Conservation (phyloP, 1,284 basidiomycete species). For the Chondrostereum purpureum region DNA sequence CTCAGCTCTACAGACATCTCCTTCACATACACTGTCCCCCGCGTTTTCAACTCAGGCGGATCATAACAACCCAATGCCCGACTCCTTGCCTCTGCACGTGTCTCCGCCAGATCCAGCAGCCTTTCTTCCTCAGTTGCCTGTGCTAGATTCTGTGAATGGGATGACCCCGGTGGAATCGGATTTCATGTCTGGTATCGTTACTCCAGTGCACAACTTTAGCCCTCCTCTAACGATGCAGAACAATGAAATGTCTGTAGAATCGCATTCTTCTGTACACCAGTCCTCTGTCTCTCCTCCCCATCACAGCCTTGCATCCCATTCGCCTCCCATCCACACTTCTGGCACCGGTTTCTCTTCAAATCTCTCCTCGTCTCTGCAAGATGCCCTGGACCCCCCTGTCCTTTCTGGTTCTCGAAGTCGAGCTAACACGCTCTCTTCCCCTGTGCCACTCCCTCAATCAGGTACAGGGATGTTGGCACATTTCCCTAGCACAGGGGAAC, state of each 20-base stretch:
- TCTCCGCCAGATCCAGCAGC: conserved; percentile 26
- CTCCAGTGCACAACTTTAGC: neutral
- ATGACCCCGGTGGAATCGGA: conserved; percentile 11
- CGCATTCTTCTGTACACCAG: conserved; percentile 26
- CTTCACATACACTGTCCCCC: conserved; percentile 26
- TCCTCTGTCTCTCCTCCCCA: conserved; percentile 33
- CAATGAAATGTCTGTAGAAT: conserved; percentile 14
- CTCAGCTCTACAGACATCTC: conserved; percentile 12
- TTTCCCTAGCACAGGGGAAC: neutral
- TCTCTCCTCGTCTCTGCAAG: conserved; percentile 40
- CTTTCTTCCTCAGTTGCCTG: conserved; percentile 35
- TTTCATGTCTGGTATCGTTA: neutral
- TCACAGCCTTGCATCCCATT: conserved; percentile 30
- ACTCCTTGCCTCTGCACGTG: conserved; percentile 31
- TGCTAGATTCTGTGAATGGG: conserved; percentile 22
- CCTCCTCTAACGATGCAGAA: neutral
- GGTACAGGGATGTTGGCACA: neutral
- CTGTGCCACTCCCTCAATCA: conserved; percentile 13
- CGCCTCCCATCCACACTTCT: conserved; percentile 33
- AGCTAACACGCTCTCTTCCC: conserved; percentile 28
- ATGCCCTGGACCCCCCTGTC: conserved; percentile 34
- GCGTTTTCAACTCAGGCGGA: conserved; percentile 35
- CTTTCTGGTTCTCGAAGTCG: conserved; percentile 27
- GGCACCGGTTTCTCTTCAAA: conserved; percentile 28
- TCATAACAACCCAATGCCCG: conserved; percentile 22